Evolutionary conservation across 1,139 yeast genomes (phyloP).

Genomic region (Meyerozyma athensensis): DNA sequence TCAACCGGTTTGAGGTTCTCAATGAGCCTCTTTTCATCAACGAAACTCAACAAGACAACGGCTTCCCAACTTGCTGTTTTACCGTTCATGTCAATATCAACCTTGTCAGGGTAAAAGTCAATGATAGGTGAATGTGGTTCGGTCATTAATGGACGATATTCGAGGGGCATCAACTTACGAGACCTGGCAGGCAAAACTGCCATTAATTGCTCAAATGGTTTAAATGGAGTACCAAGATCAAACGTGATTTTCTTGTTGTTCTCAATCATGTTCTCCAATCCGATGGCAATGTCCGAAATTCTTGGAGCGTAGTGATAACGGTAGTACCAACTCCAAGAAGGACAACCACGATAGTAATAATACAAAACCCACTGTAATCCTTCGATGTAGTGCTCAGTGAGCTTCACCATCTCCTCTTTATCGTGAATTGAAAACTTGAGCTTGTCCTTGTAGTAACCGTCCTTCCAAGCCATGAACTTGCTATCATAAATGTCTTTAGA

Average conservation of each 20-base stretch:
- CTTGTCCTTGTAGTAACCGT: slow-evolving; percentile 73
- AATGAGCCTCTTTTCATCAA: slow-evolving; percentile 72
- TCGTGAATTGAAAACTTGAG: slow-evolving; percentile 59
- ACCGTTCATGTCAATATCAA: slow-evolving; percentile 87
- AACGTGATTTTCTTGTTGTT: slow-evolving; percentile 47
- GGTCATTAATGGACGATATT: slow-evolving; percentile 80
- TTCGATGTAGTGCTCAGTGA: slow-evolving; percentile 83
- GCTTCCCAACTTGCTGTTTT: slow-evolving; percentile 98
- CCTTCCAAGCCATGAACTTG: slow-evolving; percentile 80
- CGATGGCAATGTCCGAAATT: slow-evolving; percentile 76
- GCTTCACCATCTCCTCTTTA: slow-evolving; percentile 50
- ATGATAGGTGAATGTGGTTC: slow-evolving; percentile 83
- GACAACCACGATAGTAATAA: slow-evolving; percentile 85
- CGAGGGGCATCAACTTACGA: slow-evolving; percentile 68
- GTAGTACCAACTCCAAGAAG: slow-evolving; percentile 94
- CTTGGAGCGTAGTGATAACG: slow-evolving; percentile 89
- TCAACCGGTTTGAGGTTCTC: slow-evolving; percentile 69
- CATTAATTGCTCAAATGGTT: slow-evolving; percentile 96
- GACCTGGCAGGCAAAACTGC: slow-evolving; percentile 96
- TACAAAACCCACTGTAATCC: slow-evolving; percentile 95
- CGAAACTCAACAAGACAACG: slow-evolving; percentile 90
- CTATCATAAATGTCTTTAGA: slow-evolving; percentile 62
- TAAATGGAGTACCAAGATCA: slow-evolving; percentile 72
- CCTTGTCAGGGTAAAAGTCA: slow-evolving; percentile 88
- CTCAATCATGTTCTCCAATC: slow-evolving; percentile 51